Evolutionary conservation across 805 yeast genomes (phyloP).

Genomic region (Saturnispora hagleri): DNA sequence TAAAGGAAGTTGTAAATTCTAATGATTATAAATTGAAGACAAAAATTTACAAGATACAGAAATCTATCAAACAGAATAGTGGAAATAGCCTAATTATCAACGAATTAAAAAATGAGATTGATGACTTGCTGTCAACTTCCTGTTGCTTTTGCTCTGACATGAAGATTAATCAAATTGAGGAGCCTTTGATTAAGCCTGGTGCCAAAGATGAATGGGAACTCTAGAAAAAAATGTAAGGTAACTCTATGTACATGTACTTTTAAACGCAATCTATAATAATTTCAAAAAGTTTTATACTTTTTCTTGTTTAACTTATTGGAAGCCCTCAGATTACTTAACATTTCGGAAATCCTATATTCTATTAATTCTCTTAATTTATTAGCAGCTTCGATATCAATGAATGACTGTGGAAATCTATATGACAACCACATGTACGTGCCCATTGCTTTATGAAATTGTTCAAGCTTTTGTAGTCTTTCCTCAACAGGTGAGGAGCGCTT

Average conservation of each 20-base stretch:
- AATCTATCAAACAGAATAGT: slow-evolving; percentile 31
- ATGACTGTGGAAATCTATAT: slow-evolving; percentile 75
- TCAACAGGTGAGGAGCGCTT: slow-evolving; percentile 21
- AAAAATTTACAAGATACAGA: slow-evolving; percentile 46
- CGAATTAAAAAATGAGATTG: slow-evolving; percentile 40
- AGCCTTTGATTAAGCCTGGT: slow-evolving; percentile 39
- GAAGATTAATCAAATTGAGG: slow-evolving; percentile 61
- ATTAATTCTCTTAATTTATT: slow-evolving; percentile 56
- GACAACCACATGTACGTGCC: slow-evolving; percentile 76
- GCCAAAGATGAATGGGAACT: slow-evolving; percentile 41
- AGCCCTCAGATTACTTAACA: slow-evolving; percentile 29
- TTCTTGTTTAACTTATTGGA: slow-evolving; percentile 12
- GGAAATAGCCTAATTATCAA: slow-evolving; percentile 23
- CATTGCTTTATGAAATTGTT: slow-evolving; percentile 57
- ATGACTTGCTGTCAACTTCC: slow-evolving; percentile 47
- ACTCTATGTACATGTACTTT: background rate
- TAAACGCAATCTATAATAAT: background rate
- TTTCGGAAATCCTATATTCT: slow-evolving; percentile 51
- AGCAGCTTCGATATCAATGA: slow-evolving; percentile 71
- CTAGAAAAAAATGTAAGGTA: slow-evolving; percentile 11
- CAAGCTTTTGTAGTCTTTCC: slow-evolving; percentile 35
- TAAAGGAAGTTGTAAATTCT: slow-evolving; percentile 47
- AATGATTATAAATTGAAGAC: slow-evolving; percentile 61
- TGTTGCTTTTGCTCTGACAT: slow-evolving; percentile 74
- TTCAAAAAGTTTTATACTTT: slow-evolving; percentile 15